Base-by-base conservation (phyloP, 106 monocot genomes). In the Apostasia ramifera region DNA sequence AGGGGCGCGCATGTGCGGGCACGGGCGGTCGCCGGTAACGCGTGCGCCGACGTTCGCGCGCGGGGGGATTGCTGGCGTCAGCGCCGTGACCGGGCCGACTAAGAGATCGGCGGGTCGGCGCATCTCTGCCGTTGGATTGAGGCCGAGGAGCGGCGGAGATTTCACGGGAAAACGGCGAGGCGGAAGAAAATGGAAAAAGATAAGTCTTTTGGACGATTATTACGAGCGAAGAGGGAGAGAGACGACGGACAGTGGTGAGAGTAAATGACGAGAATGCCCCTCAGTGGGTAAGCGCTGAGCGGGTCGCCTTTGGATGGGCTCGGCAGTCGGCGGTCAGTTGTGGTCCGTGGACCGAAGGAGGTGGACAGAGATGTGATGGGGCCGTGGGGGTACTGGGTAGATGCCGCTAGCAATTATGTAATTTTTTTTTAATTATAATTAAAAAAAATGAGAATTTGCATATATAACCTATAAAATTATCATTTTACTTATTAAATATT, bases 61-160 rank as follows among this genome's bases (percentile, higher is more conserved):
- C 1, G 46, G 65, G 41, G 65, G 47, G 65, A 8, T 65, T 7
- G 65, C 1, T 65, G 50, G 44, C 62, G 62, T 63, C 45, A 63
- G 42, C 42, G 44, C 3, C 45, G 62, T 43, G 47, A 65, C 4
- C 26, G 6, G 15, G 65, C 10, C 2, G 48, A 65, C 47, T 48
- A 12, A 43, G 47, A 6, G 37, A 65, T 26, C 47, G 65, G 65
- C 7, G 48, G 48, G 65, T 48, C 65, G 65, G 65, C 43, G 65
- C 65, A 65, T 65, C 65, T 46, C 47, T 47, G 48, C 65, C 65
- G 65, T 65, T 65, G 48, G 65, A 43, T 65, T 48, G 12, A 65
- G 65, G 65, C 15, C 65, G 65, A n/a, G 9, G 44, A 40, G 40
- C 12, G 41, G 65, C 15, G 37, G 44, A 44, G 65, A 49, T 48